Evolutionary conservation across 2,329 filamentous ascomycete species (phyloP), one percentile per base, ranked within the genome.

Genomic region (Fonsecaea monophora): DNA sequence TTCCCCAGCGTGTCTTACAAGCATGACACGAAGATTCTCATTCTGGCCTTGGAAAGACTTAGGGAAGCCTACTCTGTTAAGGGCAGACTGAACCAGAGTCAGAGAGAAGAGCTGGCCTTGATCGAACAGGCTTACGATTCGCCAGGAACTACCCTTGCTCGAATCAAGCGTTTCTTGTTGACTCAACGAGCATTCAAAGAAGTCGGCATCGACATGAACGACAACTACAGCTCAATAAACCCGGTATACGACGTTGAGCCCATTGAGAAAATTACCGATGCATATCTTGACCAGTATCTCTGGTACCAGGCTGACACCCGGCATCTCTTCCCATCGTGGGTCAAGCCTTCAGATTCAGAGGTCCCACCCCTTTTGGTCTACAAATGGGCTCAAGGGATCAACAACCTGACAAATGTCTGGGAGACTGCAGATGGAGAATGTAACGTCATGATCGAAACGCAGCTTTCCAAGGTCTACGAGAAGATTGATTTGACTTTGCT

Each of bases 1-100:
- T 99, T 99, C 85, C 95, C 95, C 0, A 97, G 93, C 77, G 95
- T 99, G 48, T 98, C 94, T 1, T 99, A 99, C 85, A 99, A 99
- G 83, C 95, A 99, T 76, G 95, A 99, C 79, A 99, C 95, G 60
- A 99, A 99, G 82, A 99, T 99, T 72, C 84, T 99, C 54, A 99
- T 99, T 73, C 85, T 99, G 67, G 95, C 95, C 0, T 85, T 99
- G 21, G 95, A 99, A 81, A 89, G 95, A 67, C 83, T 99, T 57
- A 88, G 95, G 68, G 95, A 99, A 78, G 92, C 95, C 9, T 99
- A 99, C 80, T 98, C 94, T 0, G 96, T 98, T 65, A 99, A 99
- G 81, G 95, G 95, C 10, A 87, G 95, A 68, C 84, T 99, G 59
- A 99, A 99, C 73, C 95, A 99, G 81, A 98, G 92, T 74, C 95